Conservation (phyloP, 192 early-diverging fungal species). For the Backusella psychrophila region DNA sequence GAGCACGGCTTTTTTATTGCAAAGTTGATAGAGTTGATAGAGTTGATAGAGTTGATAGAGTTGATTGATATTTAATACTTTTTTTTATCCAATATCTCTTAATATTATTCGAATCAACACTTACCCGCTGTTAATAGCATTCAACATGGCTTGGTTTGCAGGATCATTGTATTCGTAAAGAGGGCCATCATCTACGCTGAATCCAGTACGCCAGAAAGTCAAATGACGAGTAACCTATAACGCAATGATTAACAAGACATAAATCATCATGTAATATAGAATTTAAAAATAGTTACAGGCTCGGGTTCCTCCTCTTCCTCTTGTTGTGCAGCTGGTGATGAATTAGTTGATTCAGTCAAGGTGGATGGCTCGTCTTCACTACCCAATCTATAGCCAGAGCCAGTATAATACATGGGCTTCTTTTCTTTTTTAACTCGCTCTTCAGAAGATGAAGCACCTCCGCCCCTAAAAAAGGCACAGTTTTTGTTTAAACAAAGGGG, state of each 20-base stretch:
- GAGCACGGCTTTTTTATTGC: conserved; percentile 65
- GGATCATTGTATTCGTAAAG: conserved; percentile 86
- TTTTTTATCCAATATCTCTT: too few relatives aligned
- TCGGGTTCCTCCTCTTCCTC: conserved; percentile 6
- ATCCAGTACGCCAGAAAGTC: conserved; percentile 96
- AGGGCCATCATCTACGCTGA: conserved; percentile 92
- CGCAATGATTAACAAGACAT: neutral
- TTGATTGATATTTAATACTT: neutral
- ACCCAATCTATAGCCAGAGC: conserved; percentile 51
- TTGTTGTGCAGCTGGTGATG: neutral
- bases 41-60: neutral
- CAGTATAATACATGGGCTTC: conserved; percentile 31
- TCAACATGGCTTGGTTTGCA: conserved; percentile 78
- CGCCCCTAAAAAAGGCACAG: conserved; percentile 13
- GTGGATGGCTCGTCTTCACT: conserved; percentile 52
- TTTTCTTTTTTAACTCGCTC: neutral
- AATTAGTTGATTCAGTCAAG: neutral
- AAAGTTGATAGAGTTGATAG: neutral
- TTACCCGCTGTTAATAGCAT: conserved; percentile 87
- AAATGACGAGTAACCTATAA: conserved; percentile 66
- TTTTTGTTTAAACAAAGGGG: too few relatives aligned
- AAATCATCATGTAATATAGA: neutral
- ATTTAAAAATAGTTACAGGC: conserved; percentile 10
- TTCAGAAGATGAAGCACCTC: conserved; percentile 4
- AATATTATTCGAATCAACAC: neutral